These are phyloP conservation scores for Yarrowia yakushimensis DNA, from an alignment of 805 yeast species.

Conservation along the genomic window DNA sequence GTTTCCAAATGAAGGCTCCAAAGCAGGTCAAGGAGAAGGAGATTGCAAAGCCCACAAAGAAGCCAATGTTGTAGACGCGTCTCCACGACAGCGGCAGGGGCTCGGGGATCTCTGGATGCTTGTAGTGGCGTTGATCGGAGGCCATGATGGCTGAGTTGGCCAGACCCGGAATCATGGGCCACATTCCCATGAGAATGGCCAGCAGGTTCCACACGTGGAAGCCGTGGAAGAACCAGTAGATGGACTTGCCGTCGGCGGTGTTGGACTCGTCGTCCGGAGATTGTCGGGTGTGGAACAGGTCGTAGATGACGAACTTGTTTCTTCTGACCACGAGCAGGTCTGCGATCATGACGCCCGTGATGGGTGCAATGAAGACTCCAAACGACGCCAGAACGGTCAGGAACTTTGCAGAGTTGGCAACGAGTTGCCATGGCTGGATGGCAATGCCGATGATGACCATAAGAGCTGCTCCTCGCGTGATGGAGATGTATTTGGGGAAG, in stretches of 20 bases:
- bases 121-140: background rate
- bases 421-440: conserved; percentile 44
- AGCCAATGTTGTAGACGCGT: conserved; percentile 6
- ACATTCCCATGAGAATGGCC: conserved; percentile 40
- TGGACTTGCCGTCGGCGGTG: conserved; percentile 33
- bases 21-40: background rate
- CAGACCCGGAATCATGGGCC: conserved; percentile 32
- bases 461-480: conserved; percentile 47
- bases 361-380: conserved; percentile 43
- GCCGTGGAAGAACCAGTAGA: conserved; percentile 46
- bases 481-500: conserved; percentile 44
- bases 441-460: conserved; percentile 39
- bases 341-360: conserved; percentile 40
- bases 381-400: conserved; percentile 40
- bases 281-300: conserved; percentile 39
- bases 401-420: conserved; percentile 40
- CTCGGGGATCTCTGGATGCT: conserved; percentile 10
- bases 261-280: background rate
- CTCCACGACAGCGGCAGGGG: conserved; percentile 11
- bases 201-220: conserved; percentile 44
- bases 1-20: background rate
- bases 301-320: conserved; percentile 42
- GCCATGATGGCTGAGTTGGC: conserved; percentile 5
- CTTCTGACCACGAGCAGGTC: conserved; percentile 44
- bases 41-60: conserved; percentile 9